Conservation (phyloP, 2,329 filamentous ascomycete genomes). For the Pyrenophora seminiperda region DNA sequence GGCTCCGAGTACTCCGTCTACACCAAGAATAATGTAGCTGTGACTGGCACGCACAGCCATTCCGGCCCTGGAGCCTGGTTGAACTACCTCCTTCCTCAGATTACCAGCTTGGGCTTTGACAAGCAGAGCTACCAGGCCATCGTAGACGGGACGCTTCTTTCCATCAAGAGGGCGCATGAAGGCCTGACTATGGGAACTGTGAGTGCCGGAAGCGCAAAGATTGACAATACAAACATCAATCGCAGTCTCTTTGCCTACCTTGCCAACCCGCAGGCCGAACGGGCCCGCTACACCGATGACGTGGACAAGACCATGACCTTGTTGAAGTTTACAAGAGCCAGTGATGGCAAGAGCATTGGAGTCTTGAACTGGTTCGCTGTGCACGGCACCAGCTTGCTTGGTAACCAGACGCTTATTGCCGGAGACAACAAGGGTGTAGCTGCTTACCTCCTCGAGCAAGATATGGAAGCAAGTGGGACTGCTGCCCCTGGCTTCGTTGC, state of each 20-base stretch:
- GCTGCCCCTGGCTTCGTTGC: constrained; percentile 75
- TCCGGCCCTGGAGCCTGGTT: constrained; percentile 90
- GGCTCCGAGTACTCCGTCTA: constrained; percentile 78
- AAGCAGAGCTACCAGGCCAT: constrained; percentile 87
- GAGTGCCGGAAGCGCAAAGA: constrained; percentile 69
- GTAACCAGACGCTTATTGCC: constrained; percentile 87
- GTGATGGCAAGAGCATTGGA: constrained; percentile 77
- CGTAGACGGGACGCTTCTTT: constrained; percentile 81
- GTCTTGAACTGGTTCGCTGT: constrained; percentile 90
- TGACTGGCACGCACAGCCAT: constrained; percentile 93
- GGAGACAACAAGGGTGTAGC: constrained; percentile 98
- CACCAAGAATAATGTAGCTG: constrained; percentile 77
- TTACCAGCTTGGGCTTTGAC: constrained; percentile 85
- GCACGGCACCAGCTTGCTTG: constrained; percentile 87
- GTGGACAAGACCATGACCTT: constrained; percentile 81
- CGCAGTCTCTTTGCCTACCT: constrained; percentile 87
- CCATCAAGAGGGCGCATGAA: constrained; percentile 80
- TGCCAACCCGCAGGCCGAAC: constrained; percentile 79
- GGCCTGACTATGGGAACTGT: constrained; percentile 72
- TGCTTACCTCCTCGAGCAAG: constrained; percentile 80
- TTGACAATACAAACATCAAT: constrained; percentile 82
- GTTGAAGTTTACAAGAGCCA: constrained; percentile 74
- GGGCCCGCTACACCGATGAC: constrained; percentile 67
- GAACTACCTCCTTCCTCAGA: constrained; percentile 91
- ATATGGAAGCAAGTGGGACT: constrained; percentile 57